phyloP scores from a whole-genome alignment of 352 stramenopile genomes.

The Globisporangium takayamanum region DNA sequence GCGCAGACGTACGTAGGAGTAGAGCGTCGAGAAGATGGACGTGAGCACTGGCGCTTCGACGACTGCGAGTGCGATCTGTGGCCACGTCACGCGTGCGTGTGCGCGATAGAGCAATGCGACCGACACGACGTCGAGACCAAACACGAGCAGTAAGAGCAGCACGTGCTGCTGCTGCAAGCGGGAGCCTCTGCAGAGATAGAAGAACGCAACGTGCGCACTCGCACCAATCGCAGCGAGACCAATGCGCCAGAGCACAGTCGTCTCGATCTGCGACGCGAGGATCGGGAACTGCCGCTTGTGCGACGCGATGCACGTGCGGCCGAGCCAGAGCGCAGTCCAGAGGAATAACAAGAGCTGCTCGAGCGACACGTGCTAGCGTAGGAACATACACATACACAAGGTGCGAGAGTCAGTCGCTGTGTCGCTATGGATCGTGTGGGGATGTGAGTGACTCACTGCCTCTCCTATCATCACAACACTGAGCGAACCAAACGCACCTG shows the following conservation, averaged over 20 bases:
- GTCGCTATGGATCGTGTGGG: too few relatives aligned
- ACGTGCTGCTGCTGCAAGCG: conserved; percentile 1
- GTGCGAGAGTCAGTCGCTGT: too few relatives aligned
- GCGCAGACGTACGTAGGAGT: conserved; percentile 16
- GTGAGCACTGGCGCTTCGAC: conserved; percentile 24
- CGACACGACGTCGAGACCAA: conserved; percentile 20
- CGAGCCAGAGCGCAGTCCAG: conserved; percentile 38
- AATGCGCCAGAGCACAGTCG: conserved; percentile 10
- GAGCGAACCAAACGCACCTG: conserved; percentile 18
- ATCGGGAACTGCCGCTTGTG: background rate
- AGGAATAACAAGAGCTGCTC: conserved; percentile 23
- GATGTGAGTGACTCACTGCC: too few relatives aligned
- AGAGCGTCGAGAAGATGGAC: conserved; percentile 27
- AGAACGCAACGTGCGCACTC: background rate
- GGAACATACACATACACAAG: too few relatives aligned
- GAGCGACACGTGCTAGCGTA: conserved; percentile 19
- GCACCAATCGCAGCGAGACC: background rate
- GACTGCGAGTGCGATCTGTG: conserved; percentile 17
- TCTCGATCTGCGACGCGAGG: background rate
- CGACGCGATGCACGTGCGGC: conserved; percentile 14
- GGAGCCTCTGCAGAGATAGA: conserved; percentile 2
- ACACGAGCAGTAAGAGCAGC: conserved; percentile 17
- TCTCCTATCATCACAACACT: background rate
- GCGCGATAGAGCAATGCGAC: conserved; percentile 13
- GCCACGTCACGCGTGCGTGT: conserved; percentile 10